These are phyloP conservation scores for Kwoniella sp. DNA, from an alignment of 768 basidiomycete genomes.

Conservation along the genomic window DNA sequence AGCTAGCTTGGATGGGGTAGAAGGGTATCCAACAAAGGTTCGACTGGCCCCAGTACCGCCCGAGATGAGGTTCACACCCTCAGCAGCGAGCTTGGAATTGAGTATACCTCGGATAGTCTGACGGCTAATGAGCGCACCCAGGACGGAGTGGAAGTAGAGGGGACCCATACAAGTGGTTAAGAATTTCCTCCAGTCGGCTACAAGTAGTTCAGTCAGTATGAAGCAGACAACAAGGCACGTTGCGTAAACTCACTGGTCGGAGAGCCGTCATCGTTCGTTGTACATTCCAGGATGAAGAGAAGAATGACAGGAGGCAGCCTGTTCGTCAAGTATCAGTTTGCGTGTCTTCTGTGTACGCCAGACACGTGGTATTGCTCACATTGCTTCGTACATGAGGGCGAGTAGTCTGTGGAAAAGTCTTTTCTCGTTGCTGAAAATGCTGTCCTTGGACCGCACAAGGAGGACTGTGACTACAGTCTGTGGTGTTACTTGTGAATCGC, in stretches of 20 bases:
- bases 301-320: slow-evolving; percentile 16
- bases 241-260: slow-evolving; percentile 6
- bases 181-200: slow-evolving; percentile 16
- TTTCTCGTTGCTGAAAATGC: slow-evolving; percentile 12
- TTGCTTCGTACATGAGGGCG: slow-evolving; percentile 17
- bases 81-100: slow-evolving; percentile 3
- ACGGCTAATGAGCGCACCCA: slow-evolving; percentile 8
- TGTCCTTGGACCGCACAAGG: slow-evolving; percentile 11
- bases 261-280: not conserved
- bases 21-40: not conserved
- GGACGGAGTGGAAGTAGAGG: slow-evolving; percentile 16
- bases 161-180: slow-evolving; percentile 4
- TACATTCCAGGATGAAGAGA: slow-evolving; percentile 6
- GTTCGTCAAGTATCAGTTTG: not conserved
- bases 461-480: slow-evolving; percentile 3
- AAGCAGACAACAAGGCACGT: not conserved
- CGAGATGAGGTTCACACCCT: not conserved
- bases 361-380: slow-evolving; percentile 5
- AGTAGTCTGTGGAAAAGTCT: slow-evolving; percentile 9
- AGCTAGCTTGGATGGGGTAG: not conserved
- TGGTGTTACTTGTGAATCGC: not conserved
- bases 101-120: slow-evolving; percentile 16
- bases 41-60: not conserved
- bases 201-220: not conserved
- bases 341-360: not conserved